phyloP scores from a whole-genome alignment of 2,329 filamentous ascomycete species.

The Talaromyces pinophilus region DNA sequence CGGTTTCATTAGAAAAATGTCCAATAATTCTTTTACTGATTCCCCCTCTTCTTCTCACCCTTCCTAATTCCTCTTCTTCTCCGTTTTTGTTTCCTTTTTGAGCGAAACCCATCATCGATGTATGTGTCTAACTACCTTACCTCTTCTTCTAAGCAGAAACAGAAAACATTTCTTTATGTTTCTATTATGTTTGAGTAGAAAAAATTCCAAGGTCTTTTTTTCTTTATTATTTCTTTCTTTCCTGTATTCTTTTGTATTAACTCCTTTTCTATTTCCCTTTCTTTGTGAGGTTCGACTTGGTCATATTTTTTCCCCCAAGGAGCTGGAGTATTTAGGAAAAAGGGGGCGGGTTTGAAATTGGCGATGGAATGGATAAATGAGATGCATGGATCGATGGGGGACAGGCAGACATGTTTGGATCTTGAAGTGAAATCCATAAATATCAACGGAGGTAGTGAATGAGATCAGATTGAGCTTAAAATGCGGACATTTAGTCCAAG shows the following conservation, averaged over 20 bases:
- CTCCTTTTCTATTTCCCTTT: neutral
- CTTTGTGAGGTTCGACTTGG: neutral
- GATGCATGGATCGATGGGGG: neutral
- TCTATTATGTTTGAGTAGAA: conserved; percentile 6
- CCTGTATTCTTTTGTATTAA: neutral
- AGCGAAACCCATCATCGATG: conserved; percentile 24
- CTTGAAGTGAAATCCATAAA: neutral
- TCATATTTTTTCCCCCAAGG: neutral
- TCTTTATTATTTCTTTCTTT: neutral
- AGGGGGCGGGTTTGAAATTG: neutral
- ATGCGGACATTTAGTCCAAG: no score
- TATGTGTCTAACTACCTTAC: conserved; percentile 15
- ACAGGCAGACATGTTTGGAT: neutral
- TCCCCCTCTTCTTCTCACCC: conserved; percentile 18
- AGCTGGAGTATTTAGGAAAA: neutral
- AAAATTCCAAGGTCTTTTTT: neutral
- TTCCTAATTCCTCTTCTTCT: conserved; percentile 23
- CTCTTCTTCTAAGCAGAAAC: conserved; percentile 2
- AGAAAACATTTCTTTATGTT: neutral
- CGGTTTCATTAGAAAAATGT: conserved; percentile 22
- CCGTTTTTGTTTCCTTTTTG: conserved; percentile 25
- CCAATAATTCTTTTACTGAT: conserved; percentile 12
- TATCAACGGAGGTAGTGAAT: neutral
- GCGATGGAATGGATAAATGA: neutral
- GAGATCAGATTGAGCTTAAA: no score